Evolutionary conservation across 2,329 filamentous ascomycete species (phyloP).

Genomic region (Penicillium sp.): DNA sequence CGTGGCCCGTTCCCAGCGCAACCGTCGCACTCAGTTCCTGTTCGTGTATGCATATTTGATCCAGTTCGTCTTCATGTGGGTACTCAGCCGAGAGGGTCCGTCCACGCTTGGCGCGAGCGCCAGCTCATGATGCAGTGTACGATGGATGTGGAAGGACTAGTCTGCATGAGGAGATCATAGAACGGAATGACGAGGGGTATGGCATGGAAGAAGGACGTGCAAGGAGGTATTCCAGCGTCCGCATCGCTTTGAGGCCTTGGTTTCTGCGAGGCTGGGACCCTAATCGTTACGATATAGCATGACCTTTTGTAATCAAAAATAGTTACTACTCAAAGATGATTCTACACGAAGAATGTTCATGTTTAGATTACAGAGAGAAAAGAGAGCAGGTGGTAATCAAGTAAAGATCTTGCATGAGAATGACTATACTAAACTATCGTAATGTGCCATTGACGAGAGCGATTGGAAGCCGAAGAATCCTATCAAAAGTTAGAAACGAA

Average conservation of each 20-base stretch:
- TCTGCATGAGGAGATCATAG: slow-evolving; percentile 19
- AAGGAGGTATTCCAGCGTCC: slow-evolving; percentile 1
- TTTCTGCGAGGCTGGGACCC: slow-evolving; percentile 1
- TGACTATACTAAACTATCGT: too few species aligned
- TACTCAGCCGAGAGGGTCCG: slow-evolving; percentile 61
- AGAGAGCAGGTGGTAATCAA: not conserved
- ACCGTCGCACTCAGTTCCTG: slow-evolving; percentile 85
- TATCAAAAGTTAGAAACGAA: slow-evolving; percentile 29
- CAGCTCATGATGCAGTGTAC: slow-evolving; percentile 20
- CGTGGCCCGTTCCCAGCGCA: slow-evolving; percentile 82
- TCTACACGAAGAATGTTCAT: not conserved
- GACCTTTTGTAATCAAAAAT: slow-evolving; percentile 34
- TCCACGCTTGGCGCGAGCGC: slow-evolving; percentile 30
- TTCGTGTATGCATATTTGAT: slow-evolving; percentile 94
- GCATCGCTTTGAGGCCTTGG: slow-evolving; percentile 14
- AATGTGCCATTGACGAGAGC: not conserved
- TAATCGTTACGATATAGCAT: slow-evolving; percentile 32
- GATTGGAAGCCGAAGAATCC: not conserved
- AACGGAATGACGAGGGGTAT: slow-evolving; percentile 15
- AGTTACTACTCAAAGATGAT: slow-evolving; percentile 12
- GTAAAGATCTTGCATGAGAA: not conserved
- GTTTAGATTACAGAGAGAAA: not conserved
- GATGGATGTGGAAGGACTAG: not conserved
- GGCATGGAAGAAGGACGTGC: slow-evolving; percentile 10
- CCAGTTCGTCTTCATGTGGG: slow-evolving; percentile 94